Percentiles rank a stretch among this genome's conserved stretches.
Evolutionary conservation across 768 basidiomycete genomes (phyloP).

Genomic region (Mrakia gelida): DNA sequence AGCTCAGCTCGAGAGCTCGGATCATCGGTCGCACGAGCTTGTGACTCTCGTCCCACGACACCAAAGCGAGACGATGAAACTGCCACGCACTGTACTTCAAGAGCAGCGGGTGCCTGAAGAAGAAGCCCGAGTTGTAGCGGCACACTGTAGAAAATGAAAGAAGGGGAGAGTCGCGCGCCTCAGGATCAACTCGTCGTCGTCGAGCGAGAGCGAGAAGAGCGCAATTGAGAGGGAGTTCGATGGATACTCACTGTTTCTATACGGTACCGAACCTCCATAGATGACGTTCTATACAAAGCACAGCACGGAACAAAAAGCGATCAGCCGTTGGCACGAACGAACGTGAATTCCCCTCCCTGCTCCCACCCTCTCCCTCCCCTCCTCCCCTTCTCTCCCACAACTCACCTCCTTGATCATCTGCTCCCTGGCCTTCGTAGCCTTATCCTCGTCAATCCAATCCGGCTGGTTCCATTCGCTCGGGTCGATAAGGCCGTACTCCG

Average conservation of each 20-base stretch:
- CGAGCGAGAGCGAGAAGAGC: neutral
- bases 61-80: too few species aligned
- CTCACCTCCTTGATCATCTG: conserved; percentile 56
- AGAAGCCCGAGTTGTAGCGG: conserved; percentile 28
- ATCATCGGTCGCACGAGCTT: too few species aligned
- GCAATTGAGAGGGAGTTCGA: neutral
- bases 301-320: neutral
- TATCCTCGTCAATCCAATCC: conserved; percentile 65
- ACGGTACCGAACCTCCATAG: conserved; percentile 54
- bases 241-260: conserved; percentile 65
- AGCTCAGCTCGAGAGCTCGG: too few species aligned
- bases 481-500: conserved; percentile 61
- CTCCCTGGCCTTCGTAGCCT: conserved; percentile 56
- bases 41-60: too few species aligned
- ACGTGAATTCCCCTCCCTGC: too few species aligned
- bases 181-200: neutral
- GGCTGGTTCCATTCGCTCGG: conserved; percentile 70
- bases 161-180: neutral
- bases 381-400: neutral
- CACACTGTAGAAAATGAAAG: neutral
- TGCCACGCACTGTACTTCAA: conserved; percentile 20
- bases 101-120: conserved; percentile 29
- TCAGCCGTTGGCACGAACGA: neutral
- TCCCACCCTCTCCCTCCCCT: too few species aligned
- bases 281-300: conserved; percentile 35